Percentiles rank a stretch among this genome's conserved stretches.
Evolutionary conservation across 106 monocot genomes (phyloP).

Genomic region (Chionographis japonica): DNA sequence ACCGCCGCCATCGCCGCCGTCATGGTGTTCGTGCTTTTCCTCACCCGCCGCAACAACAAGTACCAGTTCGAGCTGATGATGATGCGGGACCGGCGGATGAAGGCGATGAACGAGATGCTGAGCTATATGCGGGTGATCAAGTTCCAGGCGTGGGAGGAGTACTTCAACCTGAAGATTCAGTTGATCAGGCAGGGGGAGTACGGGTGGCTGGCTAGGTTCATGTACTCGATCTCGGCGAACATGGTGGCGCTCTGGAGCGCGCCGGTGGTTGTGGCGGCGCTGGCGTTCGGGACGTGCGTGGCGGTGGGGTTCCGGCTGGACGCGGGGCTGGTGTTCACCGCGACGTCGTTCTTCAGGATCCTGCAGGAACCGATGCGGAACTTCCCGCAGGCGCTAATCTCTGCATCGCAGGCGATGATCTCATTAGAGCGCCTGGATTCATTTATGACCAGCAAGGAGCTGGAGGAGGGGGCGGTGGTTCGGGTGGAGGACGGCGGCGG

Average conservation of each 20-base stretch:
- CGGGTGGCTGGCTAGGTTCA: constrained; percentile 68
- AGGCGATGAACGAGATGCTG: constrained; percentile 96
- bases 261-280: constrained; percentile 51
- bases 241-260: constrained; percentile 77
- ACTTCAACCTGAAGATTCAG: constrained; percentile 57
- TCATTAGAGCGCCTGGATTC: constrained; percentile 69
- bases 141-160: constrained; percentile 93
- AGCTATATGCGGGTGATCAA: constrained; percentile 92
- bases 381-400: constrained; percentile 91
- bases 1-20: not conserved
- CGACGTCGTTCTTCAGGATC: constrained; percentile 81
- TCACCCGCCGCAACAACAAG: no score
- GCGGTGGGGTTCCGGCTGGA: constrained; percentile 47
- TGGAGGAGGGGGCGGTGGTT: constrained; percentile 67
- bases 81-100: constrained; percentile 92
- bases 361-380: constrained; percentile 82
- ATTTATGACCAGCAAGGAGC: constrained; percentile 76
- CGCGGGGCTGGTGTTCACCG: constrained; percentile 85
- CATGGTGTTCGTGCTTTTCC: constrained; percentile 4
- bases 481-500: constrained; percentile 8
- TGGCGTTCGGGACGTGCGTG: constrained; percentile 74
- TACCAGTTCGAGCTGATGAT: constrained; percentile 57
- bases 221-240: constrained; percentile 74
- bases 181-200: constrained; percentile 52
- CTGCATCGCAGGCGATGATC: constrained; percentile 74